Evolutionary conservation across 345 rosid genomes (phyloP).

Genomic region (Dipteronia dyeriana): DNA sequence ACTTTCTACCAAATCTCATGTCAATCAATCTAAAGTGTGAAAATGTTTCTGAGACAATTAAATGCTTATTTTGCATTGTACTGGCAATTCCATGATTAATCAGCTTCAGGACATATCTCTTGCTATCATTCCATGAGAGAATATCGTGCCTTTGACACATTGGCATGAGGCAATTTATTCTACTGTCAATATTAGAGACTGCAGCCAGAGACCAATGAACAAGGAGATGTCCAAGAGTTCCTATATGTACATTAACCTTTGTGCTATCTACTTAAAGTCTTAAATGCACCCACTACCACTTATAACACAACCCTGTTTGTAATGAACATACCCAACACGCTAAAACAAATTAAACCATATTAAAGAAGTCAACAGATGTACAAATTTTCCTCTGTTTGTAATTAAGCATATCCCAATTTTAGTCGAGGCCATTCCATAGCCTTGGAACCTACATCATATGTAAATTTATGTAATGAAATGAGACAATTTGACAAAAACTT

Average conservation of each 20-base stretch:
- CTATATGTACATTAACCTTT: too few relatives aligned
- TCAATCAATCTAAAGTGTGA: background rate
- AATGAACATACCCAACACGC: too few relatives aligned
- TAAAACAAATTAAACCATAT: background rate
- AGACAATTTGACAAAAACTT: background rate
- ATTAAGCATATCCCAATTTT: background rate
- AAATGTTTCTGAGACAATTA: background rate
- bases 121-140: background rate
- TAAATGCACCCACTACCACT: background rate
- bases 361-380: background rate
- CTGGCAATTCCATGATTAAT: background rate
- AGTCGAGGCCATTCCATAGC: background rate
- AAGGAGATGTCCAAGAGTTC: too few relatives aligned
- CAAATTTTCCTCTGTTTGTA: background rate
- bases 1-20: background rate
- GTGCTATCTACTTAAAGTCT: too few relatives aligned
- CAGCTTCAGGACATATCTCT: background rate
- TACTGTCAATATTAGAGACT: too few relatives aligned
- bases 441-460: conserved; percentile 1
- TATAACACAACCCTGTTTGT: background rate
- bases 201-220: too few relatives aligned
- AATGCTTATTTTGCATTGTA: background rate
- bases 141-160: background rate
- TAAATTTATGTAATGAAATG: background rate
- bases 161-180: background rate